Base-by-base conservation (phyloP, 257 asterid genomes). In the Knoxia roxburghii region DNA sequence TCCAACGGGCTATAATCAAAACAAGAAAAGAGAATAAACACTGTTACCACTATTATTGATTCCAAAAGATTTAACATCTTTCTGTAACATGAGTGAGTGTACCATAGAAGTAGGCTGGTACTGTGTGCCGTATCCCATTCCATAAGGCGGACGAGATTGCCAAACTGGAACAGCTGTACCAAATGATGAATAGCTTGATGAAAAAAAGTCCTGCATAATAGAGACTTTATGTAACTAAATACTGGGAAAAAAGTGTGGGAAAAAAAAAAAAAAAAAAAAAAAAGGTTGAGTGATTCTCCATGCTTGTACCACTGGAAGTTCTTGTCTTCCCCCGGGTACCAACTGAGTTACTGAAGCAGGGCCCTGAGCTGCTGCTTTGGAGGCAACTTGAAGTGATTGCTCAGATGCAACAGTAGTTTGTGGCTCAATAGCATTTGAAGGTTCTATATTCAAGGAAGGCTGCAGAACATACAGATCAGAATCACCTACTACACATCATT, bases 271-370 rank as follows among this genome's bases (percentile, higher is more conserved):
- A 26, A 18, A 37, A 37, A 48, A 29, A 62, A 60, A 14, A 56
- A 35, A 26, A 18, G 9, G 9, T 56, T 68, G 15, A 18, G 30
- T 13, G 45, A 54, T 35, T 58, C 53, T 59, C 41, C 43, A 66
- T 46, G 64, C 57, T 55, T 35, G 43, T 85, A 90, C 97, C 87
- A 26, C 81, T 46, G 95, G 98, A 67, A 91, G 87, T 71, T 89
- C 98, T 78, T 81, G 82, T 68, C 94, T 84, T 40, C 77, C 77
- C 35, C 57, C 67, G 59, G 76, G 64, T 73, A 46, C 67, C 46
- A 82, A 64, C 41, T 65, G 85, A 37, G 79, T 74, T 70, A 68
- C 75, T 37, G 75, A 40, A 69, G 75, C 69, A 49, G 67, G 71
- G 64, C 51, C 79, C 55, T 46, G 77, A 58, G 67, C 64, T 13